These are phyloP conservation scores for Paecilomyces sp. DNA, from an alignment of 2,329 filamentous ascomycete genomes.

Conservation along the genomic window DNA sequence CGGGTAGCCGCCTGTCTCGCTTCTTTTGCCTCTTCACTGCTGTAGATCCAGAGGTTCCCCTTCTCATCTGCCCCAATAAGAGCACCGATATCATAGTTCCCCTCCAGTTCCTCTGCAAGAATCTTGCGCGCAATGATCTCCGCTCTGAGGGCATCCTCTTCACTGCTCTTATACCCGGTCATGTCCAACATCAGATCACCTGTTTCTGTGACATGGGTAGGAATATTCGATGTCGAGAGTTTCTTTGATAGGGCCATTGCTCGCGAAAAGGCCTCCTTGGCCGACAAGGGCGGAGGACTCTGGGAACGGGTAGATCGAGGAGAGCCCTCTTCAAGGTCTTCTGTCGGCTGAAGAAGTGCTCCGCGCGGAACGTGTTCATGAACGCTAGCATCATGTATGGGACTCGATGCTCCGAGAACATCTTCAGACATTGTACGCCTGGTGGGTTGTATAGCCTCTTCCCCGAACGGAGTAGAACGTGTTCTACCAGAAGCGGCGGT, in stretches of 20 bases:
- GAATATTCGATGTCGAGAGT: slow-evolving; percentile 83
- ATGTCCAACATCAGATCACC: slow-evolving; percentile 98
- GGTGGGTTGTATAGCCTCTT: slow-evolving; percentile 24
- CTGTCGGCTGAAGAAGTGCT: slow-evolving; percentile 1
- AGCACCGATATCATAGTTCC: slow-evolving; percentile 91
- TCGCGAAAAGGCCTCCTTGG: slow-evolving; percentile 70
- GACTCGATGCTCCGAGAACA: neutral
- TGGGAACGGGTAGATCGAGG: slow-evolving; percentile 46
- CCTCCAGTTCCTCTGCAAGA: slow-evolving; percentile 84
- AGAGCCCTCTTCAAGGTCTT: slow-evolving; percentile 9
- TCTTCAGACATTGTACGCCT: slow-evolving; percentile 3
- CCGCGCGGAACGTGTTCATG: neutral
- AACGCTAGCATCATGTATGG: neutral
- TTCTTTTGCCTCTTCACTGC: slow-evolving; percentile 91
- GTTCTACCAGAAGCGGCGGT: slow-evolving; percentile 18
- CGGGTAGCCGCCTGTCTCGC: slow-evolving; percentile 82
- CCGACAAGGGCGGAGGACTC: slow-evolving; percentile 69
- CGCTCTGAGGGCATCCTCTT: slow-evolving; percentile 83
- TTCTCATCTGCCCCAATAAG: slow-evolving; percentile 92
- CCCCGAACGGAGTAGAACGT: slow-evolving; percentile 20
- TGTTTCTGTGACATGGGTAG: slow-evolving; percentile 81
- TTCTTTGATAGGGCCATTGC: slow-evolving; percentile 81
- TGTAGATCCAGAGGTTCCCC: slow-evolving; percentile 99
- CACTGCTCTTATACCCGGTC: slow-evolving; percentile 91
- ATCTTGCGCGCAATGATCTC: slow-evolving; percentile 93